These are phyloP conservation scores for Chrysanthemum lavandulifolium DNA, from an alignment of 129 eudicot genomes.

Conservation along the genomic window DNA sequence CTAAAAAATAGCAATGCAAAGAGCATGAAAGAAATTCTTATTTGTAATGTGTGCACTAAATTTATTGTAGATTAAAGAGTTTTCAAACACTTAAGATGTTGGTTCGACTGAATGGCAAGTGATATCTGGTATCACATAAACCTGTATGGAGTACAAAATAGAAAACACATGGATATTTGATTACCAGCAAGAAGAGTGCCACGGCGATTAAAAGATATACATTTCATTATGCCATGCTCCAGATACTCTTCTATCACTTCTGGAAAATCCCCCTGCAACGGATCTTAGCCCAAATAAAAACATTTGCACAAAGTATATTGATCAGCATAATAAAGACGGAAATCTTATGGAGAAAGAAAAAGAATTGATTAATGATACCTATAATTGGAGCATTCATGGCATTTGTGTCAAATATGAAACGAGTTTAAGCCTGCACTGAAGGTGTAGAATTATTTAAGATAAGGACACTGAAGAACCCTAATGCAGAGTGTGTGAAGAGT, in stretches of 20 bases:
- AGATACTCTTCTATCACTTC: conserved; percentile 96
- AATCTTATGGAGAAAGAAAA: background rate
- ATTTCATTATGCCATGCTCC: conserved; percentile 90
- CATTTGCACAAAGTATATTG: conserved; percentile 6
- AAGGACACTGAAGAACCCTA: background rate
- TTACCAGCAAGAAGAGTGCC: conserved; percentile 97
- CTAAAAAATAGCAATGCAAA: too few relatives aligned
- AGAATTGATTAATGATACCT: conserved; percentile 30
- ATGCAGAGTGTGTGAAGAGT: too few relatives aligned
- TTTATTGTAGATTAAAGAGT: too few relatives aligned
- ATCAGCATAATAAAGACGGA: conserved; percentile 10
- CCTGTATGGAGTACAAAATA: background rate
- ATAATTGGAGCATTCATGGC: conserved; percentile 61
- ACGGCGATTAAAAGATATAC: conserved; percentile 91
- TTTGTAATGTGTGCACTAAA: too few relatives aligned
- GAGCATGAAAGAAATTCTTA: too few relatives aligned
- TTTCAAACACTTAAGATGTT: too few relatives aligned
- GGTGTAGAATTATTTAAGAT: background rate
- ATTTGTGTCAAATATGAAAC: background rate
- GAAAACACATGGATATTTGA: conserved; percentile 7
- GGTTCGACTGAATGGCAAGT: too few relatives aligned
- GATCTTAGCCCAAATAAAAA: conserved; percentile 56
- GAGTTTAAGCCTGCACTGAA: conserved; percentile 18
- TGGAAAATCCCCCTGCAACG: conserved; percentile 97
- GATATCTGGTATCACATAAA: too few relatives aligned